Evolutionary conservation across 129 eudicot genomes (phyloP).

Genomic region (Flaveria brownii): DNA sequence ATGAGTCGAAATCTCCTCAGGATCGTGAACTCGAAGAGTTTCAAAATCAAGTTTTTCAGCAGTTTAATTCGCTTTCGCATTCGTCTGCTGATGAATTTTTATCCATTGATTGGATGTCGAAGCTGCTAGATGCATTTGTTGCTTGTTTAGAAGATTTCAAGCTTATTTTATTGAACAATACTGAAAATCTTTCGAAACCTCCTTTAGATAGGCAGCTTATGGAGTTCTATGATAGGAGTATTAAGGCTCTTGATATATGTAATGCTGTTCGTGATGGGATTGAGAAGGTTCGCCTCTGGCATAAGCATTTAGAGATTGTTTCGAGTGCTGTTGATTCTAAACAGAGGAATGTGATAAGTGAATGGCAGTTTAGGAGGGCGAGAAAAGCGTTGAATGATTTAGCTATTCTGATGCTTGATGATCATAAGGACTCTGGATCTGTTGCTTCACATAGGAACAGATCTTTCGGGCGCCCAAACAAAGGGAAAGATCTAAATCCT

Average conservation of each 20-base stretch:
- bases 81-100: conserved; percentile 51
- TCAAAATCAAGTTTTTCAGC: conserved; percentile 46
- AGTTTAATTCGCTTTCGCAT: conserved; percentile 52
- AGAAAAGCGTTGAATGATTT: conserved; percentile 75
- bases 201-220: conserved; percentile 52
- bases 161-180: conserved; percentile 43
- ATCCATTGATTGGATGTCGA: conserved; percentile 59
- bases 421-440: conserved; percentile 60
- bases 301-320: conserved; percentile 69
- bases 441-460: conserved; percentile 60
- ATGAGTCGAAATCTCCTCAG: conserved; percentile 34
- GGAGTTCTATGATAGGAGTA: conserved; percentile 61
- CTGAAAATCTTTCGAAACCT: conserved; percentile 45
- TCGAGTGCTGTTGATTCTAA: conserved; percentile 52
- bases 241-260: conserved; percentile 81
- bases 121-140: conserved; percentile 55
- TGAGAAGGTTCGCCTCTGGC: conserved; percentile 68
- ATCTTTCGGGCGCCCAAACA: conserved; percentile 67
- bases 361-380: conserved; percentile 73
- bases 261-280: conserved; percentile 90
- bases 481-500: conserved; percentile 48
- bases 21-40: conserved; percentile 47
- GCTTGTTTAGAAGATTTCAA: conserved; percentile 65
- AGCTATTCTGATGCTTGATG: conserved; percentile 73
- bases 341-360: conserved; percentile 52